These are phyloP conservation scores for Plasmodium cynomolgi DNA, from an alignment of 169 alveolate species.

Conservation along the genomic window DNA sequence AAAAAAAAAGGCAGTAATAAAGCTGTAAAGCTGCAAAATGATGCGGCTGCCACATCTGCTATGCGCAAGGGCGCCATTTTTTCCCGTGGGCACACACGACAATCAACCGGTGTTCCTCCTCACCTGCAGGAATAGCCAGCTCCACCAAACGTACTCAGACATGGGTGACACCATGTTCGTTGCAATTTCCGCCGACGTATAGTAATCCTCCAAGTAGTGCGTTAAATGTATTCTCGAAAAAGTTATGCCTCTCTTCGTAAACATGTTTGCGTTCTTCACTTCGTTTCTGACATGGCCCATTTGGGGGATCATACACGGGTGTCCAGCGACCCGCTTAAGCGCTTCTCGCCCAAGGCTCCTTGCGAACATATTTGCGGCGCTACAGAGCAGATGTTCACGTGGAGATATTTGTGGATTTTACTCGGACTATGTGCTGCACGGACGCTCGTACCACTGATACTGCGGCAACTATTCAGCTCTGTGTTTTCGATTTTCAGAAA, in stretches of 20 bases:
- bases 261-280: neutral
- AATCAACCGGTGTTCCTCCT: neutral
- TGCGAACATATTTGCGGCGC: constrained; percentile 10
- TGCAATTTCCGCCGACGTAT: constrained; percentile 76
- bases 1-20: neutral
- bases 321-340: constrained; percentile 2
- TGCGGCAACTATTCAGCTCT: neutral
- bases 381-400: neutral
- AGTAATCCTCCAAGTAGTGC: constrained; percentile 79
- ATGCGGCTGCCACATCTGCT: neutral
- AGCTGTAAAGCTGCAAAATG: neutral
- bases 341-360: constrained; percentile 19
- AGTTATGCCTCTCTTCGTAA: constrained; percentile 24
- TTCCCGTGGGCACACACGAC: neutral
- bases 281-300: constrained; percentile 2
- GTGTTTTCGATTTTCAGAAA: neutral
- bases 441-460: neutral
- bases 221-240: constrained; percentile 65
- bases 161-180: constrained; percentile 81
- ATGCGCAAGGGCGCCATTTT: neutral
- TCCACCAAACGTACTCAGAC: constrained; percentile 81
- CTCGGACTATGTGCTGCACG: neutral
- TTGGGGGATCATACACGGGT: neutral
- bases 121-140: constrained; percentile 75
- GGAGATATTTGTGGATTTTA: neutral